These are phyloP conservation scores for Ustilago tritici DNA, from an alignment of 1,284 basidiomycete genomes.

Conservation along the genomic window DNA sequence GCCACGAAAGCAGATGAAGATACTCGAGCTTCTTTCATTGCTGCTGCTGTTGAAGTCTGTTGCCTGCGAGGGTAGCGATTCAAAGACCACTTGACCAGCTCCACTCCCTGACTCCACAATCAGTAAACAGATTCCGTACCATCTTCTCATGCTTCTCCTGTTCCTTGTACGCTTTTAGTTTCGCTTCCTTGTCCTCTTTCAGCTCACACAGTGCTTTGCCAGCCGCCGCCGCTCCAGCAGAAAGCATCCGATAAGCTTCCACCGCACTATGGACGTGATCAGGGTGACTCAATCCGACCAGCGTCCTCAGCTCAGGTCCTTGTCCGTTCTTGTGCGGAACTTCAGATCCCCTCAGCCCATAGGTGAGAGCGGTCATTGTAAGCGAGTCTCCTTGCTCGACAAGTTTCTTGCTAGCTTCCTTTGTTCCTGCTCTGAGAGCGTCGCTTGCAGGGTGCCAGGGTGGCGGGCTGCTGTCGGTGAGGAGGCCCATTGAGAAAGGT, in stretches of 20 bases:
- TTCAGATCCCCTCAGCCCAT: conserved; percentile 59
- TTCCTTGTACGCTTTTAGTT: conserved; percentile 25
- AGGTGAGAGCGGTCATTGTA: conserved; percentile 57
- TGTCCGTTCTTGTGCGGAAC: conserved; percentile 13
- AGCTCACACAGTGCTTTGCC: conserved; percentile 16
- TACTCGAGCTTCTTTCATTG: too few species aligned
- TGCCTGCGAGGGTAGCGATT: neutral
- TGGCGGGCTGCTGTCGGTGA: conserved; percentile 77
- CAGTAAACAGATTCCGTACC: conserved; percentile 28
- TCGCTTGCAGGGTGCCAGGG: conserved; percentile 86
- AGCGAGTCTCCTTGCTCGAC: conserved; percentile 39
- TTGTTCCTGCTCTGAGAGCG: conserved; percentile 72
- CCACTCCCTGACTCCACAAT: conserved; percentile 44
- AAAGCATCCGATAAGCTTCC: conserved; percentile 57
- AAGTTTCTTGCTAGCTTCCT: conserved; percentile 36
- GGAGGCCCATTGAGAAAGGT: conserved; percentile 90
- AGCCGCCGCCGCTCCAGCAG: conserved; percentile 16
- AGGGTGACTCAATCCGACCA: conserved; percentile 64
- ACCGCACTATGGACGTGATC: conserved; percentile 66
- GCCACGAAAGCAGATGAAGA: too few species aligned
- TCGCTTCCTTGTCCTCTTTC: conserved; percentile 12
- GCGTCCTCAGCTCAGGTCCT: conserved; percentile 51
- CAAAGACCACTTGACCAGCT: conserved; percentile 48
- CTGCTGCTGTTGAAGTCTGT: neutral
- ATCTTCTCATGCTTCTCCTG: conserved; percentile 29